Conservation (phyloP, 306 rosid species). For the Vicia faba region DNA sequence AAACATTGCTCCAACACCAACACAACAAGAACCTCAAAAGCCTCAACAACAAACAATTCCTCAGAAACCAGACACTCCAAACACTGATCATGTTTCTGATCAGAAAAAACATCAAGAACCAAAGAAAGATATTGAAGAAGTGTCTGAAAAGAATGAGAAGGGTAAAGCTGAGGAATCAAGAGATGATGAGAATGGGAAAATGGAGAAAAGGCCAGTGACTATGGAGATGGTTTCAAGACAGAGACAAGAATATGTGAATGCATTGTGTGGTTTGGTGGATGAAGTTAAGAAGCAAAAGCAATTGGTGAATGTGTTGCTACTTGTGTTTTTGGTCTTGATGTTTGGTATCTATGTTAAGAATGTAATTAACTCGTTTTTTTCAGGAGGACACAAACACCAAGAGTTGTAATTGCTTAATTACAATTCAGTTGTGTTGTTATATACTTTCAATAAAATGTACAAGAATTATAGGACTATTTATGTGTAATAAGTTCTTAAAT, state of each 20-base stretch:
- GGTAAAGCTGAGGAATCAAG: neutral
- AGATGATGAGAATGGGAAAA: neutral
- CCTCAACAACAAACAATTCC: slow-evolving; percentile 14
- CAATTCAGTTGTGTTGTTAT: neutral
- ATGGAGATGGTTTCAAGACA: slow-evolving; percentile 4
- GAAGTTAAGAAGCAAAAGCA: slow-evolving; percentile 38
- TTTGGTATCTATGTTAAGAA: slow-evolving; percentile 34
- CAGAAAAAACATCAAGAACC: neutral
- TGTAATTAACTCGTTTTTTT: slow-evolving; percentile 29
- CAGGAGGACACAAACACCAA: slow-evolving; percentile 9
- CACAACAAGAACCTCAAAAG: slow-evolving; percentile 14
- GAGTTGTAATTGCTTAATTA: slow-evolving; percentile 27
- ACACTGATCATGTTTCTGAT: slow-evolving; percentile 1
- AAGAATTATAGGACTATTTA: neutral
- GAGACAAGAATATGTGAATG: slow-evolving; percentile 30
- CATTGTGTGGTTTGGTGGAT: slow-evolving; percentile 17
- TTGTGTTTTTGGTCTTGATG: slow-evolving; percentile 22
- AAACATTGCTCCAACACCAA: slow-evolving; percentile 3
- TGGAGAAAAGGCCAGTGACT: neutral
- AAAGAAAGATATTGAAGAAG: slow-evolving; percentile 10
- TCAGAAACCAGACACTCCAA: neutral
- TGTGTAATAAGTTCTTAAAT: slow-evolving; percentile 3
- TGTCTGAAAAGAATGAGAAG: neutral
- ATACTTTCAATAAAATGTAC: neutral
- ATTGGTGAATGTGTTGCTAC: slow-evolving; percentile 1